Evolutionary conservation across 1,139 yeast genomes (phyloP), one percentile per base, ranked within the genome.

Genomic region (Pichia sp.): DNA sequence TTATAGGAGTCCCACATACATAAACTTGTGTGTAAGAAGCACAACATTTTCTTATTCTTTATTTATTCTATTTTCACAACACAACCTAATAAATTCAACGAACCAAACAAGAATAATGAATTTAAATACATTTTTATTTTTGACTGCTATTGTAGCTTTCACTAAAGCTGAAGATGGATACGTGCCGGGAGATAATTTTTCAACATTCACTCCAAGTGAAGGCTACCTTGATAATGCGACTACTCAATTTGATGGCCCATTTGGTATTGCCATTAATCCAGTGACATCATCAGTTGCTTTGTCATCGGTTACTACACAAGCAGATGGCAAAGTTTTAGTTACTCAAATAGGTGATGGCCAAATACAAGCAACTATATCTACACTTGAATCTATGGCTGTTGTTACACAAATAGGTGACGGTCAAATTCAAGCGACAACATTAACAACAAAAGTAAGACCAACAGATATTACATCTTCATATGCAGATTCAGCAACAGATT

Each of bases 241-340:
- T 45, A 80, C 88, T 41, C 81, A 80, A 61, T 80, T 80, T 70
- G 56, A 76, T 23, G 66, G 70, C 46, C 69, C 75, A 46, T 84
- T 84, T 60, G 92, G 92, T 69, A 82, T 84, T 61, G 85, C 84
- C 56, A 79, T 83, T 54, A 68, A 71, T 48, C 79, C 85, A 56
- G 62, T 77, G 47, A 59, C 74, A 44, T 63, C 73, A 22, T 56
- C 66, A 32, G 53, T 71, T 44, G 55, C 67, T 18, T 61, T 66
- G 50, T 59, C 70, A 38, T 56, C 60, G 24, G 58, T 60, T 39
- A 59, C 67, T 35, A 57, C 61, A 2, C 64, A 44, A 12, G 23
- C 68, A 36, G 35, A 65, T 16, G 50, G 48, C 18, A 16, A 40
- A 9, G 26, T 39, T n/a, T 67, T 65, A 26, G 58, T 57, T 23